Evolutionary conservation across 306 rosid genomes (phyloP).

Genomic region (Cicer yamashitae): DNA sequence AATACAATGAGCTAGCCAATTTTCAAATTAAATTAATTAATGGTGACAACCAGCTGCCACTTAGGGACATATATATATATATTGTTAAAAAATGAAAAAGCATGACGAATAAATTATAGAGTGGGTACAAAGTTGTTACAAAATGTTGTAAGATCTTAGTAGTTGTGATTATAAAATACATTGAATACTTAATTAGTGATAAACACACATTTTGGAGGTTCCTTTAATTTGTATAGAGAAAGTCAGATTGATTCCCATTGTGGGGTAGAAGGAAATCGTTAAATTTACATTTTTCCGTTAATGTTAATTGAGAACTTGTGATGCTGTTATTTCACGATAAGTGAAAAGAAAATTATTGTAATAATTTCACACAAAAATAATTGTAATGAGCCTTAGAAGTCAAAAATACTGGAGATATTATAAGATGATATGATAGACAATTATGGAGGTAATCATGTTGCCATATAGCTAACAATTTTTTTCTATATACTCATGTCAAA

Average conservation of each 20-base stretch:
- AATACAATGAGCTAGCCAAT: neutral
- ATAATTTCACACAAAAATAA: constrained; percentile 16
- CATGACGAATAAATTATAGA: constrained; percentile 27
- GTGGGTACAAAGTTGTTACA: constrained; percentile 18
- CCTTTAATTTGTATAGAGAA: constrained; percentile 4
- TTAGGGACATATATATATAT: neutral
- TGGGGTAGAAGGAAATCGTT: neutral
- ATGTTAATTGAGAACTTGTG: constrained; percentile 19
- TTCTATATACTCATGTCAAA: neutral
- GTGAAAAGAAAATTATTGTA: constrained; percentile 23
- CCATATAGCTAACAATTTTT: neutral
- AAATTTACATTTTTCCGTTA: neutral
- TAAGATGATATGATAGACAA: constrained; percentile 11
- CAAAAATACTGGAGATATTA: neutral
- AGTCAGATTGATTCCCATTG: constrained; percentile 17
- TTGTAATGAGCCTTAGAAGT: constrained; percentile 7
- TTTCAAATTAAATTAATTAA: constrained; percentile 24
- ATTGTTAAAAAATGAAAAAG: constrained; percentile 11
- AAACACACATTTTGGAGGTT: constrained; percentile 20
- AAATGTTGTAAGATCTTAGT: neutral
- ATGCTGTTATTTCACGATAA: constrained; percentile 28
- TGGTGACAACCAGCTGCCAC: constrained; percentile 50
- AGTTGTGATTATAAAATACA: neutral
- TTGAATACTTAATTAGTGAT: neutral
- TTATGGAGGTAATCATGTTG: constrained; percentile 10